Evolutionary conservation across 305 asterid genomes (phyloP).

Genomic region (Solanum chacoense): DNA sequence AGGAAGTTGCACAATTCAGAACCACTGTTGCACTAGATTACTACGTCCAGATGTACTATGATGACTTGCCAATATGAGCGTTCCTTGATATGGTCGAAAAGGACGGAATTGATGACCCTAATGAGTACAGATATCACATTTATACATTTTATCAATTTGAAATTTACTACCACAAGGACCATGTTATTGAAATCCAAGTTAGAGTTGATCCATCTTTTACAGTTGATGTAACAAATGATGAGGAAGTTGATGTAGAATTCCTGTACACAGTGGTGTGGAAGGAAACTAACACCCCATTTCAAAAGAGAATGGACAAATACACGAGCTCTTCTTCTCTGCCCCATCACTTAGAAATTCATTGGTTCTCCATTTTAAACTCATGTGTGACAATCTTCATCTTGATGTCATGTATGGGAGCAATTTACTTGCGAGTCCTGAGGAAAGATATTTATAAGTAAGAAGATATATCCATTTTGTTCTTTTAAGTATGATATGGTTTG

Average conservation of each 20-base stretch:
- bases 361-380: constrained; percentile 6
- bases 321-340: not conserved
- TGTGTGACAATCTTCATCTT: not conserved
- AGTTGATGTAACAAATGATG: constrained; percentile 2
- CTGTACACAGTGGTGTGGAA: constrained; percentile 6
- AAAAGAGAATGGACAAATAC: constrained; percentile 14
- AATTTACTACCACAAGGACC: not conserved
- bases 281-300: not conserved
- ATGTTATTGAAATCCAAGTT: not conserved
- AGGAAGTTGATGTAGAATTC: constrained; percentile 10
- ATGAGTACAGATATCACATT: constrained; percentile 4
- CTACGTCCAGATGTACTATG: constrained; percentile 8
- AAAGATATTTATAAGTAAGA: constrained; percentile 12
- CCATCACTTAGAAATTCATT: not conserved
- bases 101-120: not conserved
- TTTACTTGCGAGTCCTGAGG: constrained; percentile 8
- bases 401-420: not conserved
- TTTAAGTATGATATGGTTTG: not conserved
- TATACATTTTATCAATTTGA: not conserved
- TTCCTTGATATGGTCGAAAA: constrained; percentile 4
- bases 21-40: constrained; percentile 9
- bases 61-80: constrained; percentile 14
- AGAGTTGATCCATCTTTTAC: not conserved
- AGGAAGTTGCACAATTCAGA: constrained; percentile 9
- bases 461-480: not conserved